Percentiles rank a stretch among this genome's conserved stretches.
Evolutionary conservation across 2,329 filamentous ascomycete genomes (phyloP).

Genomic region (Cadophora sp.): DNA sequence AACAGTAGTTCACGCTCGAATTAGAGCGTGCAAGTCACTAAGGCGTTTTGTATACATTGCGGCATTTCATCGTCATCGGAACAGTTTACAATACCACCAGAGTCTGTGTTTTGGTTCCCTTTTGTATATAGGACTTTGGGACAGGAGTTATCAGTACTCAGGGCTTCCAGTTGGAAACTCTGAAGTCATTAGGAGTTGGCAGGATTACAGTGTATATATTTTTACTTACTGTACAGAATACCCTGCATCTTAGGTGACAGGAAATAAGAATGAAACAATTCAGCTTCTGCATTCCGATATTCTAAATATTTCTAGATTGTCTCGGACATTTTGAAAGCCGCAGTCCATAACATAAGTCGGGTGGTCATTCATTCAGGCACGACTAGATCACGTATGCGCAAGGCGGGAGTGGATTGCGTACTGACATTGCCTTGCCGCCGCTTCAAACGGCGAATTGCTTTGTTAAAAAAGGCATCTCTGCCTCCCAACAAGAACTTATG

Average conservation of each 20-base stretch:
- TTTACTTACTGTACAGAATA: not conserved
- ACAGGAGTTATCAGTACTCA: conserved; percentile 9
- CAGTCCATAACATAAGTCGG: not conserved
- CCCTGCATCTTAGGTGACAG: not conserved
- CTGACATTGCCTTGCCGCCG: conserved; percentile 10
- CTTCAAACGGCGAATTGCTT: not conserved
- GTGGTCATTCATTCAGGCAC: conserved; percentile 17
- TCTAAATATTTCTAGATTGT: not conserved
- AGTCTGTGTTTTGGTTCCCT: conserved; percentile 11
- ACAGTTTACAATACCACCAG: conserved; percentile 18
- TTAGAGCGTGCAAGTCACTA: not conserved
- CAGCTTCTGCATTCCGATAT: not conserved
- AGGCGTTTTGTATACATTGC: conserved; percentile 7
- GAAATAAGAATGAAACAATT: conserved; percentile 9
- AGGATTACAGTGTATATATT: conserved; percentile 12
- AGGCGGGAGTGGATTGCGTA: conserved; percentile 23
- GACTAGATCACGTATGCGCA: conserved; percentile 18
- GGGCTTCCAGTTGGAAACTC: not conserved
- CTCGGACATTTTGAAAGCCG: conserved; percentile 12
- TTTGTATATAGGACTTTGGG: conserved; percentile 12
- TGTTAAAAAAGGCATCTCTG: not conserved
- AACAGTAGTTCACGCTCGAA: conserved; percentile 1
- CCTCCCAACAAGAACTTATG: not conserved
- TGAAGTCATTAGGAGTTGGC: not conserved
- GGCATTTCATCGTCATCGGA: conserved; percentile 8